Conservation (phyloP, 2,329 filamentous ascomycete genomes). For the Arthrobotrys conoides region DNA sequence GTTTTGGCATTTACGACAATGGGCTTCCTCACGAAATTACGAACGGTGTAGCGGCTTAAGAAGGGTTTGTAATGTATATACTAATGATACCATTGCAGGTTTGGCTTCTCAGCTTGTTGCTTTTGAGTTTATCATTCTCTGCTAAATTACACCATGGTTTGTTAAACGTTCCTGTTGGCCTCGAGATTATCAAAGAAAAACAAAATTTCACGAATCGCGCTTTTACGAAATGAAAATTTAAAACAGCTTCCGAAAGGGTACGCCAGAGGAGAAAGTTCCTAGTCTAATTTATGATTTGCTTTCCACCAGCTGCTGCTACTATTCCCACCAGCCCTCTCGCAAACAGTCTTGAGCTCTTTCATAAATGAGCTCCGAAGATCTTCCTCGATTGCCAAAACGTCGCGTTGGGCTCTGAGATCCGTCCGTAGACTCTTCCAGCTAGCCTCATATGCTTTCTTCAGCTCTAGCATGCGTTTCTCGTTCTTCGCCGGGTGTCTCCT, state of each 20-base stretch:
- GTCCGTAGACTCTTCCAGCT: constrained; percentile 46
- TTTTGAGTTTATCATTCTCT: not conserved
- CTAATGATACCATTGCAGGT: constrained; percentile 40
- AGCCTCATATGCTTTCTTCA: constrained; percentile 43
- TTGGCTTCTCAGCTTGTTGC: constrained; percentile 7
- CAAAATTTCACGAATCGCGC: not conserved
- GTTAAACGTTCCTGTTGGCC: not conserved
- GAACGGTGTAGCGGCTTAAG: constrained; percentile 16
- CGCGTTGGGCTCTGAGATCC: constrained; percentile 47
- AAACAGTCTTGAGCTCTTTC: constrained; percentile 39
- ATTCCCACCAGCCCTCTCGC: constrained; percentile 6
- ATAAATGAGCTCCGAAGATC: constrained; percentile 39
- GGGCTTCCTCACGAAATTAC: constrained; percentile 10
- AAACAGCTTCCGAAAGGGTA: not conserved
- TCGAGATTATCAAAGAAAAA: not conserved
- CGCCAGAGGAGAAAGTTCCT: not conserved
- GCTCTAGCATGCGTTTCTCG: constrained; percentile 27
- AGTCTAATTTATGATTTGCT: not conserved
- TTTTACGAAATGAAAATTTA: not conserved
- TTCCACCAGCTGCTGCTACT: constrained; percentile 33
- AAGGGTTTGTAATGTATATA: constrained; percentile 36
- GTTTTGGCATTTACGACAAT: not conserved
- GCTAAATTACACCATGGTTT: not conserved
- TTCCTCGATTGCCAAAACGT: constrained; percentile 50
- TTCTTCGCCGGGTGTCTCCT: constrained; percentile 33